phyloP scores from a whole-genome alignment of 2,329 filamentous ascomycete genomes.

The Onygenales sp. region DNA sequence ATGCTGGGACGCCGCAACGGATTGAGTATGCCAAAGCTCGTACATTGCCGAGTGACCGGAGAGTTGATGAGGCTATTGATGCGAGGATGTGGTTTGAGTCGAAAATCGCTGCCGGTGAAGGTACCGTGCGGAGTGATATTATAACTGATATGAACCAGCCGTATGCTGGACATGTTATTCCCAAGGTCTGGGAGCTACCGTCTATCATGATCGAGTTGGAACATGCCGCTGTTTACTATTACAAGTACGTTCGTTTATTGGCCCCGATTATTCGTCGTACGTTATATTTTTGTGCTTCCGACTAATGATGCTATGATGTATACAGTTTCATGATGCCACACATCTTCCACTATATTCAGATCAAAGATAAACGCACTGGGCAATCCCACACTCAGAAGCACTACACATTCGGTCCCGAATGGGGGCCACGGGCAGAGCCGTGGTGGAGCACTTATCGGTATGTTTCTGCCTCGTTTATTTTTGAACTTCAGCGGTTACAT shows the following conservation, averaged over 20 bases:
- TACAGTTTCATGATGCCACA: slow-evolving; percentile 27
- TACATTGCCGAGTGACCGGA: slow-evolving; percentile 16
- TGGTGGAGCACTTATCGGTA: slow-evolving; percentile 12
- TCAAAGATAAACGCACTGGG: slow-evolving; percentile 21
- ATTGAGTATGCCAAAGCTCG: slow-evolving; percentile 23
- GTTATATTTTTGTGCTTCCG: too few relatives aligned
- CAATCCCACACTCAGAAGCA: slow-evolving; percentile 17
- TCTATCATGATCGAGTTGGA: slow-evolving; percentile 24
- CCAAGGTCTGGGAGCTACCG: slow-evolving; percentile 24
- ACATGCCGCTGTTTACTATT: slow-evolving; percentile 20
- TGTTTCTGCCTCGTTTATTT: not conserved
- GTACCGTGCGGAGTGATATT: slow-evolving; percentile 19
- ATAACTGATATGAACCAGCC: slow-evolving; percentile 23
- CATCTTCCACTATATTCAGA: slow-evolving; percentile 24
- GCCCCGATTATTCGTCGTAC: too few relatives aligned
- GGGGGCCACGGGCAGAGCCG: slow-evolving; percentile 13
- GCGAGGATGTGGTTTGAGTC: slow-evolving; percentile 18
- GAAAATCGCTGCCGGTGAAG: slow-evolving; percentile 7
- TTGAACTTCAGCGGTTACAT: too few relatives aligned
- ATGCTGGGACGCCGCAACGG: slow-evolving; percentile 17
- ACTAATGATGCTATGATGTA: not conserved
- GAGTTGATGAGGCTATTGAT: slow-evolving; percentile 25
- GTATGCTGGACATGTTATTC: slow-evolving; percentile 16
- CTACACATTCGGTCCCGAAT: slow-evolving; percentile 20
- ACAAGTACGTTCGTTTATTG: not conserved